Evolutionary conservation across 192 early-diverging fungal species (phyloP).

Genomic region (Dissophora globulifera): DNA sequence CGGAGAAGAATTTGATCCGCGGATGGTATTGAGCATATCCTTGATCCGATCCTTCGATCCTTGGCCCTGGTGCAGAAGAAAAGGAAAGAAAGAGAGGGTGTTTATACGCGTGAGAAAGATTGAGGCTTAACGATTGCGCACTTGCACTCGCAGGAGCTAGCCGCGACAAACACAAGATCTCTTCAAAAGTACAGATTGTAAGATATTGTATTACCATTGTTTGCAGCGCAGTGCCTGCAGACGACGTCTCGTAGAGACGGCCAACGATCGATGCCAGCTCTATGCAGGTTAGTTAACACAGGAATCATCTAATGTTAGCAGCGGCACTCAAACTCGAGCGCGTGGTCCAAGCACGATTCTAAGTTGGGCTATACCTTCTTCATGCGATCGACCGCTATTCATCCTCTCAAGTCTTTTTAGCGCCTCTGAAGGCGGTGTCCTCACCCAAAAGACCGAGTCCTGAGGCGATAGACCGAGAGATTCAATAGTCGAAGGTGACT

Average conservation of each 20-base stretch:
- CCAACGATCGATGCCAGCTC: slow-evolving; percentile 45
- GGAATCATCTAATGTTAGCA: no score
- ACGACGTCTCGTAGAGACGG: slow-evolving; percentile 26
- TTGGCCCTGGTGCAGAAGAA: background rate
- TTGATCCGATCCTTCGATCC: slow-evolving; percentile 27
- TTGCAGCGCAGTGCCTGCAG: slow-evolving; percentile 21
- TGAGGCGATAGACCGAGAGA: slow-evolving; percentile 42
- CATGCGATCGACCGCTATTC: slow-evolving; percentile 29
- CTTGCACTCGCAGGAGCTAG: no score
- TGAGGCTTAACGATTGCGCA: no score
- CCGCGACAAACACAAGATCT: no score
- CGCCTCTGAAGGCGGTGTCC: slow-evolving; percentile 39
- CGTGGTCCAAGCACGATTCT: no score
- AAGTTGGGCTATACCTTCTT: slow-evolving; percentile 48
- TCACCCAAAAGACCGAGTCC: slow-evolving; percentile 48
- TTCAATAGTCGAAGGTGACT: slow-evolving; percentile 13
- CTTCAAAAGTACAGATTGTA: no score
- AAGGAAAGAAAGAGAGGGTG: background rate
- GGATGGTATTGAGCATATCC: slow-evolving; percentile 33
- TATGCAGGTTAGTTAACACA: no score
- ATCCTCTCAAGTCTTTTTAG: slow-evolving; percentile 23
- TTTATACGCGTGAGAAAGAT: no score
- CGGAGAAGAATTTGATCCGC: slow-evolving; percentile 2
- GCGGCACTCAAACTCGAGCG: no score
- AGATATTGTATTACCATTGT: slow-evolving; percentile 17